Evolutionary conservation across 805 yeast genomes (phyloP), one percentile per base, ranked within the genome.

Genomic region (Zygosaccharomyces kombuchaensis): DNA sequence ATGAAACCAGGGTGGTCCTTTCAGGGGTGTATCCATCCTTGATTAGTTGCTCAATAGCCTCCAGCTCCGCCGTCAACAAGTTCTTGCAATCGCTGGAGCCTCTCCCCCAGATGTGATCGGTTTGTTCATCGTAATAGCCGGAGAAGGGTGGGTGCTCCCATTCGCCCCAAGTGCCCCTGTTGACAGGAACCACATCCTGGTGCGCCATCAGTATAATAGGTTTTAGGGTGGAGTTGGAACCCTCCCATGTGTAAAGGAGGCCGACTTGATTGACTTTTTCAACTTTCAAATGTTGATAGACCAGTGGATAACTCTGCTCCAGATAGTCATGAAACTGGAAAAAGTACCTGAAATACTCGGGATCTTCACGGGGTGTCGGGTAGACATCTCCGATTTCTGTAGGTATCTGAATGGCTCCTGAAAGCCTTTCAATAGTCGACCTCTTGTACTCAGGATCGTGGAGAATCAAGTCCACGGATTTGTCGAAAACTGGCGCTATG

Each of bases 131-230:
- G 17, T 84, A 84, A 55, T 74, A 67, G 17, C 84, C 86, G 32
- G 71, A 59, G 52, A 81, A 84, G 3, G 95, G 93, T 5, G 77
- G 79, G 58, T 78, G 71, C 0, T 67, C 66, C 95, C 95, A 87
- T 45, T 76, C 69, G 22, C 59, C 63, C 43, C 72, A 63, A 0
- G 88, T 79, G 25, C 73, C 76, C 10, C 64, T 60, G 54, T 80
- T 84, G 8, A 84, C 83, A 1, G 95, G 95, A 19, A 87, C 95
- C 4, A 82, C 87, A 57, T 86, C 95, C 62, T 78, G 84, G 60
- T 87, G 95, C 1, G 91, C 90, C 57, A 84, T 77, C 41, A 85
- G 68, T 64, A 87, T 58, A 22, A 81, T 54, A 10, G 95, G 95
- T 60, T 82, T 81, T 51, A 81, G 66, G 3, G 60, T 46, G 9